Percentiles rank a stretch among this genome's conserved stretches.
These are phyloP conservation scores for Inosperma sp. DNA, from an alignment of 768 basidiomycete species.

Conservation along the genomic window DNA sequence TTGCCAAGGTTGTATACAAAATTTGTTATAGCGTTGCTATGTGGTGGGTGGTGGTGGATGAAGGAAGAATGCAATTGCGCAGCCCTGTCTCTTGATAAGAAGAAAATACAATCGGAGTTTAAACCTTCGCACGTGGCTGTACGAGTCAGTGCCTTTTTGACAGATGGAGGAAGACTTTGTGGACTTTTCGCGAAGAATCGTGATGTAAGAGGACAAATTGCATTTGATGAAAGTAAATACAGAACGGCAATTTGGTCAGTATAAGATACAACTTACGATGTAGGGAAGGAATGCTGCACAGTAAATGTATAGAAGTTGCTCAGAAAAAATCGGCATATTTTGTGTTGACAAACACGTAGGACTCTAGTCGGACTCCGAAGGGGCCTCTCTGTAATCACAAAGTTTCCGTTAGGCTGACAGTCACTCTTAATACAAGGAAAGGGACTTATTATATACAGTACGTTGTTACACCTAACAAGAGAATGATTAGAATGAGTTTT, in stretches of 20 bases:
- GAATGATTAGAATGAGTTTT: not conserved
- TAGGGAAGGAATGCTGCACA: too few species aligned
- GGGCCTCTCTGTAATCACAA: slow-evolving; percentile 12
- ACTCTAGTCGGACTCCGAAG: not conserved
- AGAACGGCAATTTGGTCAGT: too few species aligned
- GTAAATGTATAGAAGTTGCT: too few species aligned
- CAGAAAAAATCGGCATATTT: too few species aligned
- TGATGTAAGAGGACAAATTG: too few species aligned
- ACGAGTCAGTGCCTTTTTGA: too few species aligned
- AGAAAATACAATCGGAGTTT: slow-evolving; percentile 16
- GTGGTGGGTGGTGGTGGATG: slow-evolving; percentile 12
- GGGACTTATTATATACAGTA: slow-evolving; percentile 17
- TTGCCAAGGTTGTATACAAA: slow-evolving; percentile 24
- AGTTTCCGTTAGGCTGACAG: not conserved
- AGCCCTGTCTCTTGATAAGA: not conserved
- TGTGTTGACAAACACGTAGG: too few species aligned
- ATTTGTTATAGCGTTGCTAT: not conserved
- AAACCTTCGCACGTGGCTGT: too few species aligned
- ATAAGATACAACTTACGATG: too few species aligned
- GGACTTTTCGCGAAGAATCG: too few species aligned
- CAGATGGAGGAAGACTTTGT: too few species aligned
- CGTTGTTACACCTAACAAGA: slow-evolving; percentile 17
- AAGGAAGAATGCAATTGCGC: not conserved
- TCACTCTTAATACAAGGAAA: slow-evolving; percentile 8
- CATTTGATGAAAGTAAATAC: too few species aligned